Percentiles rank a stretch among this genome's conserved stretches.
Conservation (phyloP, 768 basidiomycete species). For the Collybia mongolica region DNA sequence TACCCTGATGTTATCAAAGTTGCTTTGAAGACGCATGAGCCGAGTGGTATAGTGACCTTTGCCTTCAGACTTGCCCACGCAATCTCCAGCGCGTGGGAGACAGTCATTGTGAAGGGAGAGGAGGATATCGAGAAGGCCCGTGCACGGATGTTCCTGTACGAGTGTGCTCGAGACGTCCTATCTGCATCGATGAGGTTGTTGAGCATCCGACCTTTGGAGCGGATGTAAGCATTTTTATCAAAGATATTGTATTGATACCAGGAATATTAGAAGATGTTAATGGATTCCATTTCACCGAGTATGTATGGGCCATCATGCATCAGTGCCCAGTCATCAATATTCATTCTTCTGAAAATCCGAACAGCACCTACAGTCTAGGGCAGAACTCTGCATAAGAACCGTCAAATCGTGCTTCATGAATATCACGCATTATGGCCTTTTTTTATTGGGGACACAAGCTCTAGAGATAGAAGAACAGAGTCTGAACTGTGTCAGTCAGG, state of each 20-base stretch:
- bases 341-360: too few species aligned
- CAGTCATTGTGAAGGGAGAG: constrained; percentile 83
- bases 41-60: constrained; percentile 89
- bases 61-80: constrained; percentile 84
- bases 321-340: too few species aligned
- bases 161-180: constrained; percentile 88
- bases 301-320: too few species aligned
- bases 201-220: constrained; percentile 85
- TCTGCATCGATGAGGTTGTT: constrained; percentile 83
- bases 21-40: constrained; percentile 84
- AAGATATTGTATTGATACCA: constrained; percentile 5
- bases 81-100: constrained; percentile 92
- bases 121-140: constrained; percentile 70
- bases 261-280: not conserved
- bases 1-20: constrained; percentile 92
- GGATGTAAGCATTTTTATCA: constrained; percentile 61
- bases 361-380: too few species aligned
- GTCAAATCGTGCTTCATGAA: too few species aligned
- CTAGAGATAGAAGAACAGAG: too few species aligned
- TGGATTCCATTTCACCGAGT: too few species aligned
- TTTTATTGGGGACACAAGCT: too few species aligned
- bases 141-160: constrained; percentile 87
- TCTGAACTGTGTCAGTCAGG: too few species aligned
- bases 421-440: too few species aligned
- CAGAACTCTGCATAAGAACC: too few species aligned